These are phyloP conservation scores for Fusarium liriodendri DNA, from an alignment of 2,329 filamentous ascomycete species.

Conservation along the genomic window DNA sequence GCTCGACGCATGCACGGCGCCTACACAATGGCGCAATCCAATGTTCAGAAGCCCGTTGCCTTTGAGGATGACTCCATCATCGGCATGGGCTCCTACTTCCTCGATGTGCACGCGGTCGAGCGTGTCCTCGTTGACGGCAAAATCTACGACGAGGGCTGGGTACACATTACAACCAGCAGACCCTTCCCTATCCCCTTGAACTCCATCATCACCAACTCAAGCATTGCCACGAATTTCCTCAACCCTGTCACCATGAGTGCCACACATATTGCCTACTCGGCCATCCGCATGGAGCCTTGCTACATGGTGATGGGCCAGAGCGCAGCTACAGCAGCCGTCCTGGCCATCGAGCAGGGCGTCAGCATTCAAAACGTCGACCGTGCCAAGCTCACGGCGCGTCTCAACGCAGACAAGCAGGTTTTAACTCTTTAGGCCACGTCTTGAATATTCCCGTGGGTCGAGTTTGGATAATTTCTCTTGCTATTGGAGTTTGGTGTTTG, in stretches of 20 bases:
- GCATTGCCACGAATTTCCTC: constrained; percentile 7
- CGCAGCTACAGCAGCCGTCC: constrained; percentile 4
- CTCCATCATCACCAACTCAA: constrained; percentile 1
- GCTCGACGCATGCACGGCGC: constrained; percentile 10
- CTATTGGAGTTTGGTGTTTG: not conserved
- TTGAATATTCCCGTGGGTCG: not conserved
- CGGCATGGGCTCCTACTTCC: not conserved
- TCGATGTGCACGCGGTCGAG: constrained; percentile 13
- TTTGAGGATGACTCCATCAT: not conserved
- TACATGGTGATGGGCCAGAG: constrained; percentile 19
- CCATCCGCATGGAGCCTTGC: constrained; percentile 11
- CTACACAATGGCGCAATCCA: constrained; percentile 6
- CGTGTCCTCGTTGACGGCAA: constrained; percentile 1
- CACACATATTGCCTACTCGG: constrained; percentile 6
- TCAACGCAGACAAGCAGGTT: not conserved
- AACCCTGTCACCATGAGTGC: constrained; percentile 10
- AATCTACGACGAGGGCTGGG: constrained; percentile 7
- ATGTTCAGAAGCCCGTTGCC: not conserved
- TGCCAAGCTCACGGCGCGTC: not conserved
- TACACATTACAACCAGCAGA: not conserved
- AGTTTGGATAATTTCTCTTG: not conserved
- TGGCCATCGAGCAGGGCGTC: constrained; percentile 12
- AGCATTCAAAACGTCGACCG: constrained; percentile 8
- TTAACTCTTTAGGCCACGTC: not conserved
- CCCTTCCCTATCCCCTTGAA: not conserved